These are phyloP conservation scores for Penicillium lagena DNA, from an alignment of 495 filamentous ascomycete species.

Conservation along the genomic window DNA sequence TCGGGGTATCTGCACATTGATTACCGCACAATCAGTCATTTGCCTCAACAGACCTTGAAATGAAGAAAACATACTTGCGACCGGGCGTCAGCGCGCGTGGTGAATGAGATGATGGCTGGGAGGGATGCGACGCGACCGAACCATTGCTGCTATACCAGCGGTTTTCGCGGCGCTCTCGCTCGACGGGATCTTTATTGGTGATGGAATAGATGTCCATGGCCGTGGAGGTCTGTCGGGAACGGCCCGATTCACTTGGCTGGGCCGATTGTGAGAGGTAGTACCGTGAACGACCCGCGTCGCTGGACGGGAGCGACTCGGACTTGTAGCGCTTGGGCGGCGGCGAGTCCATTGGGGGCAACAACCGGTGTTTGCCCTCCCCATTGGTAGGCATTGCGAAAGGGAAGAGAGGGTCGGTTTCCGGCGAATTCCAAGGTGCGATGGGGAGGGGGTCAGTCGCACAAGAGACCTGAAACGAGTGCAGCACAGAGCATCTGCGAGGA, in stretches of 20 bases:
- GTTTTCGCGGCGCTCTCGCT: slow-evolving; percentile 14
- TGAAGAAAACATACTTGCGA: slow-evolving; percentile 24
- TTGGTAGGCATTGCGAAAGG: slow-evolving; percentile 6
- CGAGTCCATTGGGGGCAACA: slow-evolving; percentile 17
- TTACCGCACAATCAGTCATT: slow-evolving; percentile 10
- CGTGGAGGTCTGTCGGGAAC: slow-evolving; percentile 33
- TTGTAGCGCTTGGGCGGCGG: slow-evolving; percentile 23
- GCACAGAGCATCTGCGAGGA: not conserved
- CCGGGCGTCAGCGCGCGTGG: slow-evolving; percentile 18
- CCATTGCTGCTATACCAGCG: slow-evolving; percentile 25
- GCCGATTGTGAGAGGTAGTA: slow-evolving; percentile 26
- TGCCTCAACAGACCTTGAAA: not conserved
- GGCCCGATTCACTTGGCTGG: slow-evolving; percentile 19
- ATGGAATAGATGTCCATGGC: slow-evolving; percentile 39
- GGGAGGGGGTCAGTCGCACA: slow-evolving; percentile 3
- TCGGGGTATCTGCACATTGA: slow-evolving; percentile 25
- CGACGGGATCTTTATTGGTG: slow-evolving; percentile 28
- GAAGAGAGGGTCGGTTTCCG: too few species aligned
- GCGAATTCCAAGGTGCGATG: slow-evolving; percentile 1
- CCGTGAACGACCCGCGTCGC: slow-evolving; percentile 14
- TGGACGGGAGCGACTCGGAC: slow-evolving; percentile 17
- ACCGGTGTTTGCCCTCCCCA: slow-evolving; percentile 2
- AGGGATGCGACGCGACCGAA: slow-evolving; percentile 19
- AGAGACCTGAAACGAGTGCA: not conserved
- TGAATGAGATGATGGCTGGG: slow-evolving; percentile 14